phyloP scores from a whole-genome alignment of 192 early-diverging fungal genomes.

The Paraglomus occultum region DNA sequence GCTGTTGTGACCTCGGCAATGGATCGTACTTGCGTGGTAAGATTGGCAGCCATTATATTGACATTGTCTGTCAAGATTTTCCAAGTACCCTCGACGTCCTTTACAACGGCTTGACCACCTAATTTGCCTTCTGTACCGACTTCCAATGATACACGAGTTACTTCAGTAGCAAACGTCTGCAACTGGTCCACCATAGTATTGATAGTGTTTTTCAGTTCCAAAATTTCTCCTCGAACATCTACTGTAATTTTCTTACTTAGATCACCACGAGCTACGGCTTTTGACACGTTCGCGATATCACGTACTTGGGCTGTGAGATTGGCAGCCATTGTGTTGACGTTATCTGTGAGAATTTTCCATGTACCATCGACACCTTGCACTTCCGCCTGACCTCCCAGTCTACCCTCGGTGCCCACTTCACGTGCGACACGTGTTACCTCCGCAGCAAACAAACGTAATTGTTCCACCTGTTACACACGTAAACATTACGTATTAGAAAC shows the following conservation, averaged over 20 bases:
- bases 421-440: slow-evolving; percentile 51
- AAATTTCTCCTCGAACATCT: slow-evolving; percentile 54
- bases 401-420: slow-evolving; percentile 51
- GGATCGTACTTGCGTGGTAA: slow-evolving; percentile 66
- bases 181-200: slow-evolving; percentile 71
- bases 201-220: slow-evolving; percentile 56
- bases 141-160: slow-evolving; percentile 64
- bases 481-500: neutral
- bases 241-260: slow-evolving; percentile 54
- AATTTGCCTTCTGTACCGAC: slow-evolving; percentile 73
- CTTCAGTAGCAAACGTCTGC: slow-evolving; percentile 63
- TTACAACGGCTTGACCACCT: slow-evolving; percentile 66
- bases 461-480: slow-evolving; percentile 37
- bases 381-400: slow-evolving; percentile 53
- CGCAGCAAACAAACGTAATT: slow-evolving; percentile 47
- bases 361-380: slow-evolving; percentile 56
- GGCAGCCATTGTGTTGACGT: slow-evolving; percentile 65
- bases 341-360: slow-evolving; percentile 63
- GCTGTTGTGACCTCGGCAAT: slow-evolving; percentile 69
- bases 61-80: slow-evolving; percentile 72
- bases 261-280: slow-evolving; percentile 55
- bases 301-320: slow-evolving; percentile 65
- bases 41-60: slow-evolving; percentile 68
- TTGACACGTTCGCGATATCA: slow-evolving; percentile 59
- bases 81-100: slow-evolving; percentile 66